Base-by-base conservation (phyloP, 2,329 filamentous ascomycete species). In the Aureobasidium sp. region DNA sequence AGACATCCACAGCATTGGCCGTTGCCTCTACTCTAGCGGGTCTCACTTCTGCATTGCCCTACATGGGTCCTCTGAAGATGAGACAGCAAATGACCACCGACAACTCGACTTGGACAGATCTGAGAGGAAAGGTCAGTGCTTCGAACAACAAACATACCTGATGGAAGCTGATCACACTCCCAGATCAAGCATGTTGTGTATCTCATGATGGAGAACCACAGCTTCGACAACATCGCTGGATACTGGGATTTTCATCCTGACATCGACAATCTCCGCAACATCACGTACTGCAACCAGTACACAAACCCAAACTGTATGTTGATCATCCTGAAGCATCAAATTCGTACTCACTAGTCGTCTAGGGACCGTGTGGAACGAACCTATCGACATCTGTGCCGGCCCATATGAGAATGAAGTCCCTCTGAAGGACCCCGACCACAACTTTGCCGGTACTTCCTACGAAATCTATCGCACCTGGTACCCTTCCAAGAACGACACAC, bases 201-300 rank as follows among this genome's bases (percentile, higher is more conserved):
- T 55, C 63, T 74, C 21, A 73, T 73, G 57, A 67, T 73, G 63
- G 72, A 74, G 63, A 75, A 75, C 61, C 72, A 73, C 63, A 73
- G 69, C 11, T 74, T 75, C 57, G 73, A 75, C 64, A 75, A 74
- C 64, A 73, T 75, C 35, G 71, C 71, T 10, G 73, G 73, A 21
- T 73, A 71, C 63, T 75, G 72, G 69, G 67, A 71, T 61, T 74
- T 73, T 59, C 65, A 73, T 58, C 64, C 65, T 0, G 69, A 71
- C 29, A 74, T 74, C 42, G 72, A 75, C 66, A 73, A 73, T 62
- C 62, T 72, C 40, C 64, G 65, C 51, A 68, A 70, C 46, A 66
- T 66, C 50, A 60, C 60, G 10, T 74, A 68, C 66, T 74, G 72
- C 65, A 74, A 74, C 60, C 67, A 73, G 37, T 74, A 73, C 64